These are phyloP conservation scores for Saccharomycopsis javanensis DNA, from an alignment of 805 yeast genomes.

Conservation along the genomic window DNA sequence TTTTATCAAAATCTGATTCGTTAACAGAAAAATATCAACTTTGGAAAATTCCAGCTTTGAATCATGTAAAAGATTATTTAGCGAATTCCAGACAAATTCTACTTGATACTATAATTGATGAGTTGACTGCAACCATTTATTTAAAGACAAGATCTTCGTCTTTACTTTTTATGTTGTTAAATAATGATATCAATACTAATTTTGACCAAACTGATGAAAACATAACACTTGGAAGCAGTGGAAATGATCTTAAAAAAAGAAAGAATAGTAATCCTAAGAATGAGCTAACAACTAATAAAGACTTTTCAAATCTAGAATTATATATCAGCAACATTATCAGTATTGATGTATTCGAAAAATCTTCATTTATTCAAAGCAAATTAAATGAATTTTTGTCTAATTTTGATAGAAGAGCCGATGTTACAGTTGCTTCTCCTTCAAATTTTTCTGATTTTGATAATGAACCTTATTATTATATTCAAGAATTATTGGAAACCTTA, in stretches of 20 bases:
- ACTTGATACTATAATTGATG: slow-evolving; percentile 68
- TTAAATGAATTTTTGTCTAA: slow-evolving; percentile 29
- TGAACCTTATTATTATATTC: slow-evolving; percentile 46
- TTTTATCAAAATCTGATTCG: slow-evolving; percentile 37
- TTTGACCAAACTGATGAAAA: not conserved
- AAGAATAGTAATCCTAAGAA: not conserved
- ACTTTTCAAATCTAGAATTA: slow-evolving; percentile 40
- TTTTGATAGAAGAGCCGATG: slow-evolving; percentile 22
- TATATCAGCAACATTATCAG: slow-evolving; percentile 48
- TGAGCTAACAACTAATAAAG: slow-evolving; percentile 18
- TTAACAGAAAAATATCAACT: slow-evolving; percentile 42
- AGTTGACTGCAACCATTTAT: slow-evolving; percentile 60
- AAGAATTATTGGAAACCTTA: slow-evolving; percentile 44
- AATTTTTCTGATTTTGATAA: slow-evolving; percentile 27
- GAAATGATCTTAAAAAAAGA: not conserved
- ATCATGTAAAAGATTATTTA: slow-evolving; percentile 40
- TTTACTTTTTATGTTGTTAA: slow-evolving; percentile 10
- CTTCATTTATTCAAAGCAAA: slow-evolving; percentile 30
- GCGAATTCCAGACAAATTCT: slow-evolving; percentile 49
- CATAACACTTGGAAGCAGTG: not conserved
- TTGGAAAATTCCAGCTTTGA: slow-evolving; percentile 49
- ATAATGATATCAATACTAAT: slow-evolving; percentile 10
- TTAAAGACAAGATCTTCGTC: slow-evolving; percentile 26
- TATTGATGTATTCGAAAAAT: slow-evolving; percentile 43
- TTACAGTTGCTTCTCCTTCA: slow-evolving; percentile 29